phyloP scores from a whole-genome alignment of 2,329 filamentous ascomycete species.

The Trichoderma semiorbis region DNA sequence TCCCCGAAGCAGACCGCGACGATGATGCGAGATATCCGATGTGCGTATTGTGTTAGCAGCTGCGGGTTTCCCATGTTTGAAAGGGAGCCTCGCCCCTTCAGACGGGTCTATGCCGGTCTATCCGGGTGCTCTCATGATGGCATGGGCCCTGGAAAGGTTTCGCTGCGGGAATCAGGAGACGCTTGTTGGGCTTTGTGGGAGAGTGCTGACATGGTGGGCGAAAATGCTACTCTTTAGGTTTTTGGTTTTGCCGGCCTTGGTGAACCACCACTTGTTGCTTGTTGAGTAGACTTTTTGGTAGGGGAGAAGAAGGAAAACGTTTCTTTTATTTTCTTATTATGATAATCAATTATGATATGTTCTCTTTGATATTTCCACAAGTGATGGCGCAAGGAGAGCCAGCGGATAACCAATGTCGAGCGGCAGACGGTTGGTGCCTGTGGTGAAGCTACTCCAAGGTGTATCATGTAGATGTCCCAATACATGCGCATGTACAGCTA shows the following conservation, averaged over 20 bases:
- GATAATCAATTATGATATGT: not conserved
- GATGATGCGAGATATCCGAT: not conserved
- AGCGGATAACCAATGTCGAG: not conserved
- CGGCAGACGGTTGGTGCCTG: not conserved
- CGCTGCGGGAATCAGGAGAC: not conserved
- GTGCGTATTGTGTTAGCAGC: not conserved
- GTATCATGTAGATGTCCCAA: not conserved
- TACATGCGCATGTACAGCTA: not conserved
- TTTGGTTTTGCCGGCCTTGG: not conserved
- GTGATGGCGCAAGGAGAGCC: not conserved
- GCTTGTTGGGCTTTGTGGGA: not conserved
- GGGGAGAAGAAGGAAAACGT: not conserved
- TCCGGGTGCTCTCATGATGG: not conserved
- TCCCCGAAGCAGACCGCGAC: not conserved
- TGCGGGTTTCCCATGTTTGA: not conserved
- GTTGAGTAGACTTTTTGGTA: not conserved
- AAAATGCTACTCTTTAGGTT: not conserved
- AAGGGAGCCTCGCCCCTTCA: not conserved
- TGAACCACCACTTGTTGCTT: not conserved
- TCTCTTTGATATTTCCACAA: not conserved
- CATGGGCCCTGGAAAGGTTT: not conserved
- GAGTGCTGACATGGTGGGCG: not conserved
- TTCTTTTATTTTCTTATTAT: not conserved
- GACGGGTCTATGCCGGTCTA: not conserved
- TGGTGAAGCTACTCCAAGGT: not conserved